Conservation (phyloP, 495 filamentous ascomycete genomes). For the Gamarada debralockiae region DNA sequence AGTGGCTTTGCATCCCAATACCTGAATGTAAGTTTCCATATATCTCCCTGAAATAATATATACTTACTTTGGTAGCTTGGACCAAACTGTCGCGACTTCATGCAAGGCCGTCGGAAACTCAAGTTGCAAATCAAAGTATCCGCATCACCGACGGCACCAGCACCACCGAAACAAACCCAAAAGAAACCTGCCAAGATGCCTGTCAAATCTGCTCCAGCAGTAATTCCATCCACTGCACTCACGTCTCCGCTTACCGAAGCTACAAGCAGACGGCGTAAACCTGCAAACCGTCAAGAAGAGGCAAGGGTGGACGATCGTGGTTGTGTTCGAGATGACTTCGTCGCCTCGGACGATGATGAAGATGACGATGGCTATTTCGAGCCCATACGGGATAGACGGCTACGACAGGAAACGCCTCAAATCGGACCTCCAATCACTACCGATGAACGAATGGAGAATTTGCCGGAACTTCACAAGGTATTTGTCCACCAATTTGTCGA, state of each 20-base stretch:
- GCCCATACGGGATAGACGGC: constrained; percentile 34
- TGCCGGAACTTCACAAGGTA: constrained; percentile 43
- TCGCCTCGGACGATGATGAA: constrained; percentile 42
- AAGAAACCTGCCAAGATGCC: not conserved
- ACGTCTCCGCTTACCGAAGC: constrained; percentile 61
- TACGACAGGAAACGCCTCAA: constrained; percentile 8
- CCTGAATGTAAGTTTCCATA: constrained; percentile 40
- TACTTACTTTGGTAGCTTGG: constrained; percentile 38
- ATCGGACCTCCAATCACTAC: constrained; percentile 61
- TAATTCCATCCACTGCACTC: constrained; percentile 66
- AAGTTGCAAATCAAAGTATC: constrained; percentile 49
- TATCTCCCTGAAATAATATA: not conserved
- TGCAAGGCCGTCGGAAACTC: constrained; percentile 45
- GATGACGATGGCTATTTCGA: constrained; percentile 53
- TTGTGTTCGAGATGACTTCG: constrained; percentile 41
- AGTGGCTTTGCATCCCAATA: constrained; percentile 59
- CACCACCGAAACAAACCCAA: constrained; percentile 3
- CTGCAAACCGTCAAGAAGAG: constrained; percentile 24
- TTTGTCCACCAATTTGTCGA: constrained; percentile 63
- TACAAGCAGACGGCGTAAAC: constrained; percentile 34
- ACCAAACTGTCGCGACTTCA: constrained; percentile 46
- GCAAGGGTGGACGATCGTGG: constrained; percentile 37
- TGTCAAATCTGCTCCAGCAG: not conserved
- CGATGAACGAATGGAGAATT: constrained; percentile 63
- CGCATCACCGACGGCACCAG: not conserved